These are phyloP conservation scores for Colletotrichum sp. DNA, from an alignment of 2,329 filamentous ascomycete species.

Conservation along the genomic window DNA sequence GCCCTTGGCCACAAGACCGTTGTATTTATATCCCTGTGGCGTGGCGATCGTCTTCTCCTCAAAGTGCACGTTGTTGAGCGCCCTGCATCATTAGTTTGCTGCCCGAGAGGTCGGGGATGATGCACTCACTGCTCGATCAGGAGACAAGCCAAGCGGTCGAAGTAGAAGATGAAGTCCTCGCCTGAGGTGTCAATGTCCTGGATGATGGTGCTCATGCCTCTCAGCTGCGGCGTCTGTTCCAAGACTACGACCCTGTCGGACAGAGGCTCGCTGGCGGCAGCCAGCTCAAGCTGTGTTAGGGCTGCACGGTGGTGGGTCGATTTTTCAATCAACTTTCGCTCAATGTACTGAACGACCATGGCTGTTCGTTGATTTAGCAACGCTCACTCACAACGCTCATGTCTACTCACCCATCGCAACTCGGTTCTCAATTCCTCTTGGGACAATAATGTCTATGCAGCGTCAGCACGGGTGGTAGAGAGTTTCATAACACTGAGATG, in stretches of 20 bases:
- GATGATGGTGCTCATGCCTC: constrained; percentile 89
- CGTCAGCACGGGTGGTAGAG: constrained; percentile 12
- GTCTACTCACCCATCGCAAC: constrained; percentile 77
- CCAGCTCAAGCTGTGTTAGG: constrained; percentile 75
- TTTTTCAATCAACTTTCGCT: constrained; percentile 85
- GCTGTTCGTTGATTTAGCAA: constrained; percentile 45
- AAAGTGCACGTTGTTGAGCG: constrained; percentile 79
- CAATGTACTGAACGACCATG: constrained; percentile 94
- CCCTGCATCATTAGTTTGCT: constrained; percentile 48
- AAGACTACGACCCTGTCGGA: constrained; percentile 78
- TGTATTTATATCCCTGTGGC: constrained; percentile 71
- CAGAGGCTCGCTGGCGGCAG: constrained; percentile 73
- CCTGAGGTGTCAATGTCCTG: constrained; percentile 78
- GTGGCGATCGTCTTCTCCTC: constrained; percentile 69
- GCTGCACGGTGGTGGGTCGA: constrained; percentile 82
- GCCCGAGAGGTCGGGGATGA: too few species aligned
- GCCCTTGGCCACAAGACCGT: constrained; percentile 73
- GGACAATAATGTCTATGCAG: constrained; percentile 82
- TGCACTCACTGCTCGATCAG: constrained; percentile 74
- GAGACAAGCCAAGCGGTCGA: constrained; percentile 85
- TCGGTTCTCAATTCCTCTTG: constrained; percentile 90
- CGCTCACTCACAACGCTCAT: not conserved
- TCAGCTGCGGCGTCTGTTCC: constrained; percentile 78
- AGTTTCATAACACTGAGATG: not conserved
- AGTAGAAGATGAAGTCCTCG: constrained; percentile 98